Evolutionary conservation across 106 monocot genomes (phyloP), one percentile per base, ranked within the genome.

Genomic region (Phalaenopsis equestris): DNA sequence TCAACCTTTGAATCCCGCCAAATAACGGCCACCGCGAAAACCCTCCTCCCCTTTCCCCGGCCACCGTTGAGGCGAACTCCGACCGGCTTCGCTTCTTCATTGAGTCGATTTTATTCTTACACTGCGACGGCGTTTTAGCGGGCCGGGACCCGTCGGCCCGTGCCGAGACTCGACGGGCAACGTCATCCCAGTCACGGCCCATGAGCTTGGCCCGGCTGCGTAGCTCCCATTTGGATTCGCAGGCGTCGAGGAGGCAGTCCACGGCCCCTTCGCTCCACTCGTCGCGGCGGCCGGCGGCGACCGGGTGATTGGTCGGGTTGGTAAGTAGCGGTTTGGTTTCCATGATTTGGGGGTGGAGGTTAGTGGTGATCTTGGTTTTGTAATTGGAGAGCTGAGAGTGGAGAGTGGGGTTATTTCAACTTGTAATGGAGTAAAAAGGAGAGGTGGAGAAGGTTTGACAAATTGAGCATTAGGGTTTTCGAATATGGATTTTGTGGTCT

Each of bases 101-200:
- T 42, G 78, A 79, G 79, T 83, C 83, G 1, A 79, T 74, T 74
- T 83, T 83, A 56, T 79, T 83, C 83, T 83, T 79, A 73, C 83
- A 83, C 83, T 78, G 83, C 8, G 78, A 72, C 11, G 72, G 47
- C 36, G 83, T 83, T 77, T 83, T 83, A 6, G 56, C 18, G 3
- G 47, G 38, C 2, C 67, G 56, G 56, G n/a, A 4, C 61, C 61
- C 61, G n/a, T 10, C 61, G 19, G 61, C 61, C n/a, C 61, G 61
- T 19, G 7, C n/a, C 18, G 72, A 83, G 41, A 83, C 83, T 14
- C 43, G 42, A 6, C 57, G 73, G 2, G 78, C 83, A 57, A 83
- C 83, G 17, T 83, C 83, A 42, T 83, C 79, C 79, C 83, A 83
- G 78, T 83, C 83, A 18, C 79, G 83, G n/a, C 83, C 43, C 74